Evolutionary conservation across 108 stramenopile genomes (phyloP), one percentile per base, ranked within the genome.

Genomic region (Nannochloropsis oceanica): DNA sequence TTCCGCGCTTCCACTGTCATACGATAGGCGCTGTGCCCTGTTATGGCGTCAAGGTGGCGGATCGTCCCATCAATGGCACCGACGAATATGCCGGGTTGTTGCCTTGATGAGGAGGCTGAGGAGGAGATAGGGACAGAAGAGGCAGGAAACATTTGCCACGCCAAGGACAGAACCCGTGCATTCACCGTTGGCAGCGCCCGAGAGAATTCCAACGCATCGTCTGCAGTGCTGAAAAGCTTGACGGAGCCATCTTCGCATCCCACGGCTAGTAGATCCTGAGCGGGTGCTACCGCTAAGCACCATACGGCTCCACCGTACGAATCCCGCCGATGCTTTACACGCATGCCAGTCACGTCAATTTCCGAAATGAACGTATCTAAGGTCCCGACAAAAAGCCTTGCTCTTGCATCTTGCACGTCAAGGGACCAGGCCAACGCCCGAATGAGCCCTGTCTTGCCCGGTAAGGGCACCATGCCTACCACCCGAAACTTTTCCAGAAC

Each of bases 41-140:
- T 85, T 84, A 43, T 25, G 82, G 87, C 86, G 84, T 82, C 89
- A 85, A 89, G 24, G 88, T 80, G 27, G 92, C 96, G 95, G 83
- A 98, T 96, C 12, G 94, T 94, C 12, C 96, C 96, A 91, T 98
- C 96, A 12, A 95, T 94, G 84, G 94, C 91, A 20, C 96, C 96
- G 12, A 93, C 95, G 92, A 94, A 96, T 11, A 97, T 43, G 34
- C 34, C 34, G 34, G 5, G 34, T 34, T 34, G 34, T 34, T 34
- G 34, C 5, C 2, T 34, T 3, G 92, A 89, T 43, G 93, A 93
- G 81, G 59, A 73, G 59, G 18, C 59, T 5, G 22, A n/a, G 59
- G 59, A n/a, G n/a, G 59, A 73, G 22, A n/a, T 7, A 18, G 59
- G 59, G 59, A n/a, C 59, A 3, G 34, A 34, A 34, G 34, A 34